Base-by-base conservation (phyloP, 139 green algal genomes). In the Chlamydomonas sphaeroides region DNA sequence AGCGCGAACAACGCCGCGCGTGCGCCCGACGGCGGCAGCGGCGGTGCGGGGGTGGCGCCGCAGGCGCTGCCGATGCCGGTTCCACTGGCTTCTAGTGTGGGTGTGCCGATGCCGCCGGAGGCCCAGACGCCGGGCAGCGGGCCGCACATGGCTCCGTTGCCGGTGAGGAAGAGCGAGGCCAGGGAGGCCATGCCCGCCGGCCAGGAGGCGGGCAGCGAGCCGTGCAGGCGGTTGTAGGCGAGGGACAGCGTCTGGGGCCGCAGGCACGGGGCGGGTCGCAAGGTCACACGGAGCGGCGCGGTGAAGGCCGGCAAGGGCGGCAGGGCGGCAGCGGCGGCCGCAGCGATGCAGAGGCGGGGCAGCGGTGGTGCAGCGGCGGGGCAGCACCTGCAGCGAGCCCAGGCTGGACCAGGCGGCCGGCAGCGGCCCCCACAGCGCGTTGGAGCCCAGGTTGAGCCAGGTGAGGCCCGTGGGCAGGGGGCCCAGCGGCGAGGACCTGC, bases 391-490 rank as follows among this genome's bases (percentile, higher is more conserved):
- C 53, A 74, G 68, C 17, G 14, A 18, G 38, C 38, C 75, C 32
- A 79, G 33, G 11, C 23, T 32, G 3, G n/a, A 18, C 69, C 68
- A 78, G 26, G 33, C 10, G 30, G 33, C 39, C 11, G 80, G 80
- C 61, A 86, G 69, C 17, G 68, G 63, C 57, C 80, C 69, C 56
- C 56, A 62, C 25, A 62, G 56, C 2, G 10, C n/a, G 56, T 62
- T 62, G 20, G 25, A 32, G 17, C 56, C 56, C 3, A 28, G 18
- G 23, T 62, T 62, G 56, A 62, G 56, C 56, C 56, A 62, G 1
- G 56, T 62, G 6, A 62, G 56, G 18, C 56, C 56, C n/a, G n/a
- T n/a, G n/a, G n/a, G n/a, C n/a, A n/a, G n/a, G n/a, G n/a, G n/a
- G n/a, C n/a, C n/a, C n/a, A n/a, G n/a, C n/a, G n/a, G n/a, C n/a